Base-by-base conservation (phyloP, 2,329 filamentous ascomycete species). In the Xylariaceae sp. region DNA sequence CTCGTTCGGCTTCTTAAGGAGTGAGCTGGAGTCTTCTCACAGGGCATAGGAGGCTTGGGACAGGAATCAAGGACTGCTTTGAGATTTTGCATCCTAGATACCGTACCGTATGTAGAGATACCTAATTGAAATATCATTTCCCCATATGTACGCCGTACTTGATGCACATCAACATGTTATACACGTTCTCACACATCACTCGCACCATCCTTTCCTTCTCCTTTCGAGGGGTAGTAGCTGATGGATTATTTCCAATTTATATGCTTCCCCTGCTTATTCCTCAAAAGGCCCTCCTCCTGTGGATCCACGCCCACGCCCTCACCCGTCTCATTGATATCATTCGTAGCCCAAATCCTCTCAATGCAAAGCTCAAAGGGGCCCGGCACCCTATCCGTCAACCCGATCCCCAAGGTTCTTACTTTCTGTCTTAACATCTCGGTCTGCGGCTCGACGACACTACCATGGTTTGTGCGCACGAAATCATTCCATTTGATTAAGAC, bases 391-490 rank as follows among this genome's bases (percentile, higher is more conserved):
- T 98, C 93, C 43, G 90, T 96, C 60, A 96, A 67, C 5, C 90
- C 89, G 46, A 97, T 82, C 1, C 93, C 93, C 17, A 98, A 74
- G 22, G 84, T 94, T 61, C 82, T 79, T 22, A 98, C 83, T 66
- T 89, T 91, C 59, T 94, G 86, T 51, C 86, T 81, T 64, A 96
- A 69, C 67, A 98, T 84, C 65, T 94, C 90, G 11, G 85, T 84
- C 73, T 97, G 92, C 23, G 93, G 93, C 70, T 97, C 91, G 5
- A 96, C 84, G 2, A 95, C 88, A 58, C 88, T 82, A 6, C 93
- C 93, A 61, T 94, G 82, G 63, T 96, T 97, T 12, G 93, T 98
- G 52, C 93, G 78, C 48, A 98, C 92, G 68, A 98, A 97, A 54
- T 95, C 89, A 57, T 84, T 85, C 78, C 91, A 93, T 51, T 86